Base-by-base conservation (phyloP, 257 asterid species). In the Nicotiana undulata region DNA sequence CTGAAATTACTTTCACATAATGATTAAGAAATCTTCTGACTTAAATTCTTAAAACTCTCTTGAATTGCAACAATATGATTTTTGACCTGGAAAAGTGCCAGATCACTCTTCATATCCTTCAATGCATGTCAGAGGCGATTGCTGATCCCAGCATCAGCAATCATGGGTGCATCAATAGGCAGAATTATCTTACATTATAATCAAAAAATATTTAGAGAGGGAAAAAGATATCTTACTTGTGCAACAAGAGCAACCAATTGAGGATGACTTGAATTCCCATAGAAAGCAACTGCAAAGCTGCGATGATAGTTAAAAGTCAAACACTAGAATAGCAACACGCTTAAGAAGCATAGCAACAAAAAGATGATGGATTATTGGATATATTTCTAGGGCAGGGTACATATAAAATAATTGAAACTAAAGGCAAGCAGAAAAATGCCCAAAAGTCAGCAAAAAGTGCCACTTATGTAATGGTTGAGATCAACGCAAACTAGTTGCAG, bases 171-270 rank as follows among this genome's bases (percentile, higher is more conserved):
- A 44, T 70, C 22, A 70, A 70, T 70, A 67, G 13, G 77, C 20
- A 70, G 32, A 44, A 40, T 70, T 70, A 12, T 6, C 26, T 18
- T 7, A 24, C 16, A 72, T 51, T 46, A 46, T 24, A 24, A 44
- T 15, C 22, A 24, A 1, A 72, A 72, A 72, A n/a, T 56, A 49
- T 72, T 72, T 72, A 37, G 24, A 46, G 9, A 22, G 78, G 78
- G 9, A 63, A 80, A 44, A 80, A 53, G 24, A 63, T 34, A 63
- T 31, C 94, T 90, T 89, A 95, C 99, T 84, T 95, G 99, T 37
- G 99, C 99, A 85, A 95, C 90, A 82, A 95, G 88, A 67, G 98
- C 99, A 88, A 95, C 97, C 88, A 95, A 90, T 55, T 85, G 97
- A 80, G 98, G 96, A 88, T 85, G 94, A 67, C 91, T 86, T 81